Evolutionary conservation across 1,139 yeast species (phyloP), one percentile per base, ranked within the genome.

Genomic region (Geotrichum aggregatum): DNA sequence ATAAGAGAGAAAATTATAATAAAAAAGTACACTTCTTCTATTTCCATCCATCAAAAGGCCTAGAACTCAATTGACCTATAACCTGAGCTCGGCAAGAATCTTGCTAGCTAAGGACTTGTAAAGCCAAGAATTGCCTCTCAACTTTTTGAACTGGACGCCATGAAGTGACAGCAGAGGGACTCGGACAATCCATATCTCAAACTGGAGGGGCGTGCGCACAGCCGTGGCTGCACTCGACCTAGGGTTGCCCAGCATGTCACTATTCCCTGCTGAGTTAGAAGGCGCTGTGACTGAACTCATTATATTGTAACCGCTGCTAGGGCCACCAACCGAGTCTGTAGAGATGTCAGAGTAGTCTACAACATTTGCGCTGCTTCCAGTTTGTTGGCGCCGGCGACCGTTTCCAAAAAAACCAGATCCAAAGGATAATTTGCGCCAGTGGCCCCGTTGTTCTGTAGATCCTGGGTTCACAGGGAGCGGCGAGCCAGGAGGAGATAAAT

Each of bases 121-220:
- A 71, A 86, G 81, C 98, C 98, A 91, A 1, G 97, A 87, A 68
- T 92, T 89, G 62, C 98, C 98, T 55, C 87, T 78, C 43, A 91
- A 77, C 68, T 91, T 91, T 75, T 91, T 92, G 73, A 92, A 89
- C 68, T 91, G 97, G 50, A 92, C 92, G 68, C 98, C 98, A 60
- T 87, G 89, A 57, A 92, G 75, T 11, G 95, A 89, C 54, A 91
- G 86, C 59, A 92, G 76, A 44, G 97, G 96, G 51, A 92, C 95
- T 67, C 88, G 88, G 46, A 91, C 98, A 59, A 92, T 83, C 68
- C 87, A 91, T 57, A 92, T 87, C 66, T 92, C 98, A 69, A 92
- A 92, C 63, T 85, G 84, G 64, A 92, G 76, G 24, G 95, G 94
- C 22, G 79, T 65, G 11, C 65, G 61, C 11, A 59, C 61, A 3